Percentiles rank a stretch among this genome's conserved stretches.
phyloP scores from a whole-genome alignment of 805 yeast species.

The Komagataella kurtzmanii region DNA sequence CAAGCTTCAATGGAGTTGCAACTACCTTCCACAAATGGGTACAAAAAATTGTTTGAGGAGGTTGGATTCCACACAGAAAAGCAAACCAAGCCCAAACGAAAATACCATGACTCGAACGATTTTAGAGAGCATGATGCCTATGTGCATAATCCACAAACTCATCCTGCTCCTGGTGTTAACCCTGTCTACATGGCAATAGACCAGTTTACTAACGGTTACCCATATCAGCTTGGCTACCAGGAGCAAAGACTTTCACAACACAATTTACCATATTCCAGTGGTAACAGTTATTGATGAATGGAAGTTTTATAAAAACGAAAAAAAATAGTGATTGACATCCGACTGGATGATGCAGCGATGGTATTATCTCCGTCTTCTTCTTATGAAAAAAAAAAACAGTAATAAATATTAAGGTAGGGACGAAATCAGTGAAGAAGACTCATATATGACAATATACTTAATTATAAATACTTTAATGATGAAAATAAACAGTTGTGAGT shows the following conservation, averaged over 20 bases:
- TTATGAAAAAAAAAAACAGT: background rate
- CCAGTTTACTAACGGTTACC: background rate
- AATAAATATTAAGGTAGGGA: background rate
- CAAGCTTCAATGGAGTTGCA: conserved; percentile 46
- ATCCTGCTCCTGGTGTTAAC: background rate
- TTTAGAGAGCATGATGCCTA: background rate
- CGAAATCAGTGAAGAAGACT: background rate
- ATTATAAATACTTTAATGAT: background rate
- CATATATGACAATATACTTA: background rate
- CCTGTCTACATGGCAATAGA: background rate
- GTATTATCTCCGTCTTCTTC: background rate
- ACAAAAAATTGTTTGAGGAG: conserved; percentile 82
- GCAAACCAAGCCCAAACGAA: background rate
- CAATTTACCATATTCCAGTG: background rate
- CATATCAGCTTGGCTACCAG: background rate
- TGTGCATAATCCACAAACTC: background rate
- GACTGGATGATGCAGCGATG: background rate
- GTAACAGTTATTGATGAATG: background rate
- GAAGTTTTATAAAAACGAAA: background rate
- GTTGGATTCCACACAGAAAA: conserved; percentile 46
- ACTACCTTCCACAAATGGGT: conserved; percentile 47
- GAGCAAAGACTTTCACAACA: background rate
- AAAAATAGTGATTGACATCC: background rate
- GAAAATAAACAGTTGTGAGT: background rate
- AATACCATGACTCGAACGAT: background rate